These are phyloP conservation scores for Cutaneotrichosporon cyanovorans DNA, from an alignment of 1,284 basidiomycete genomes.

Conservation along the genomic window DNA sequence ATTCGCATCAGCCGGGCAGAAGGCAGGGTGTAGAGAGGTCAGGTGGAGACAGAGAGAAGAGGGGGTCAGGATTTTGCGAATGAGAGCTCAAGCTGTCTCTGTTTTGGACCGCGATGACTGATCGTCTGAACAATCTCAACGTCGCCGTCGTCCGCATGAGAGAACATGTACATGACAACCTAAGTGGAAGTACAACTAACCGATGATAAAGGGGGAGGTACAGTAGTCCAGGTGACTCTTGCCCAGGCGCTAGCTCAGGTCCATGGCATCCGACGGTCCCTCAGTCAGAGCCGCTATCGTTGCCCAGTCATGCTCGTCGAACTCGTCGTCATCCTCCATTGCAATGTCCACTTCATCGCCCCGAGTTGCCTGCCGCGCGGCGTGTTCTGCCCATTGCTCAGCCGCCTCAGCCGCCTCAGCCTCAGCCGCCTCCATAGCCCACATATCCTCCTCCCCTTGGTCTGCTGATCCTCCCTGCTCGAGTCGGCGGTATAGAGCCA, in stretches of 20 bases:
- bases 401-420: conserved; percentile 27
- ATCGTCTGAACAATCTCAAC: too few relatives aligned
- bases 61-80: too few relatives aligned
- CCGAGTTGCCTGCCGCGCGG: not conserved
- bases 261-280: conserved; percentile 12
- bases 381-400: conserved; percentile 18
- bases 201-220: not conserved
- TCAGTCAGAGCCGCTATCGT: conserved; percentile 7
- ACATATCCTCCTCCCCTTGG: conserved; percentile 23
- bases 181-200: too few relatives aligned
- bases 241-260: not conserved
- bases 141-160: too few relatives aligned
- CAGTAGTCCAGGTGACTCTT: not conserved
- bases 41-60: too few relatives aligned
- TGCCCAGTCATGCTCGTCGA: conserved; percentile 10
- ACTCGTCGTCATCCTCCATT: not conserved
- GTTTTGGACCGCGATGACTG: too few relatives aligned
- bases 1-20: too few relatives aligned
- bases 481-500: conserved; percentile 5
- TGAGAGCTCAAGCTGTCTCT: too few relatives aligned
- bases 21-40: too few relatives aligned
- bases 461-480: conserved; percentile 17
- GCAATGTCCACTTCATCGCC: conserved; percentile 10
- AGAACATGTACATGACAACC: too few relatives aligned
- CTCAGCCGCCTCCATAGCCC: conserved; percentile 30